phyloP scores from a whole-genome alignment of 83 land plant genomes.

The Thuja plicata region DNA sequence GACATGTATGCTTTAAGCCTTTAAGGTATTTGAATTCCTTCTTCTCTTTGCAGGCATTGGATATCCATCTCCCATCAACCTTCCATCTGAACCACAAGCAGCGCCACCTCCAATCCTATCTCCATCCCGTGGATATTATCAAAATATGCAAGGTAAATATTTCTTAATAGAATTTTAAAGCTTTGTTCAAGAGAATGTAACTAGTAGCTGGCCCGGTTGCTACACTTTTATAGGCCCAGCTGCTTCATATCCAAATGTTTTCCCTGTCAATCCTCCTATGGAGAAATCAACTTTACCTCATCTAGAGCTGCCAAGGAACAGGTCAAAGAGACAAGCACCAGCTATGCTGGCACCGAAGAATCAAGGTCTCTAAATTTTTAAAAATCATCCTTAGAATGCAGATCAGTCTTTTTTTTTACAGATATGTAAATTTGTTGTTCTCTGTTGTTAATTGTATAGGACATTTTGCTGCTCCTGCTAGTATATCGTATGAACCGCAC shows the following conservation, averaged over 20 bases:
- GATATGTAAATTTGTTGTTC: neutral
- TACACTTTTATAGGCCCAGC: constrained; percentile 14
- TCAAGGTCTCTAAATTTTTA: neutral
- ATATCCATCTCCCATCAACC: neutral
- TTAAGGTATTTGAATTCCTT: neutral
- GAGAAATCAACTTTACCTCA: constrained; percentile 2
- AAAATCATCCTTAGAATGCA: neutral
- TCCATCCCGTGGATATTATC: constrained; percentile 8
- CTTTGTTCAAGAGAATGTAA: neutral
- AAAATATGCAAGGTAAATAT: constrained; percentile 3
- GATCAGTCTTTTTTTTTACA: neutral
- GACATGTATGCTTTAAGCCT: neutral
- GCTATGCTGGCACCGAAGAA: neutral
- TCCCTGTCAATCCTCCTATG: neutral
- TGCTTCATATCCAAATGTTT: neutral
- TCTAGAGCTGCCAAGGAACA: neutral
- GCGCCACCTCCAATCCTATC: neutral
- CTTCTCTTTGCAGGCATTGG: neutral
- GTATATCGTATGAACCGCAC: neutral
- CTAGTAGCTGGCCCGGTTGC: neutral
- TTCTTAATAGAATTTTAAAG: neutral
- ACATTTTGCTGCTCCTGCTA: neutral
- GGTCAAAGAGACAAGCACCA: neutral
- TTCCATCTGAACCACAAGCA: neutral
- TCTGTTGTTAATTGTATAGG: constrained; percentile 6